Conservation (phyloP, 169 alveolate species). For the Cryptosporidium bovis region DNA sequence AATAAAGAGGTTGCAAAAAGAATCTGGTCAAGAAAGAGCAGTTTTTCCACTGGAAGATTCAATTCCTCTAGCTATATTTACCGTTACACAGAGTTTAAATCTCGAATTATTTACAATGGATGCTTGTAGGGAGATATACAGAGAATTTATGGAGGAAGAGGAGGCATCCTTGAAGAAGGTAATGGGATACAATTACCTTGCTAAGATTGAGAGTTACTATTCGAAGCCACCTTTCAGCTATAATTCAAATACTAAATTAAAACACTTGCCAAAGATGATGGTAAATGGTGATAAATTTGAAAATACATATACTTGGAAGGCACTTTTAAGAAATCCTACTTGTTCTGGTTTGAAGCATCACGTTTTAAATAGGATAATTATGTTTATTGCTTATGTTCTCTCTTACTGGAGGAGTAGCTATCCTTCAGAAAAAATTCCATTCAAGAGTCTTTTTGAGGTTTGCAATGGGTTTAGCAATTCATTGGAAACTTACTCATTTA, state of each 20-base stretch:
- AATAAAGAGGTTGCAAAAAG: not conserved
- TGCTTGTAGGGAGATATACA: constrained; percentile 47
- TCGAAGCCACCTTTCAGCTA: constrained; percentile 63
- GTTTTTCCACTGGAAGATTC: constrained; percentile 7
- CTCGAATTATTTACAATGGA: constrained; percentile 45
- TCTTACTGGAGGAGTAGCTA: constrained; percentile 32
- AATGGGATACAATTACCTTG: not conserved
- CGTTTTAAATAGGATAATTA: constrained; percentile 35
- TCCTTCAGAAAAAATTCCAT: constrained; percentile 21
- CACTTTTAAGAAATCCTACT: not conserved
- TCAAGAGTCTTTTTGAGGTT: constrained; percentile 25
- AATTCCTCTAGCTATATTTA: constrained; percentile 41
- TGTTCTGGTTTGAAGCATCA: constrained; percentile 33
- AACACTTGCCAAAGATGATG: constrained; percentile 30
- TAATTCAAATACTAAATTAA: constrained; percentile 5
- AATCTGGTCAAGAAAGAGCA: not conserved
- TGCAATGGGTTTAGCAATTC: constrained; percentile 13
- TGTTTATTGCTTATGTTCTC: constrained; percentile 54
- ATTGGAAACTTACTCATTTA: not conserved
- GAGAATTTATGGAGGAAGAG: constrained; percentile 54
- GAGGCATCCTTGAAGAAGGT: constrained; percentile 25
- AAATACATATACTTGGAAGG: constrained; percentile 9
- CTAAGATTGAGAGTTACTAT: constrained; percentile 8
- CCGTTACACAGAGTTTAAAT: constrained; percentile 20
- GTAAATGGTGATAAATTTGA: not conserved